These are phyloP conservation scores for Lepidium aucheri DNA, from an alignment of 345 rosid genomes.

Conservation along the genomic window DNA sequence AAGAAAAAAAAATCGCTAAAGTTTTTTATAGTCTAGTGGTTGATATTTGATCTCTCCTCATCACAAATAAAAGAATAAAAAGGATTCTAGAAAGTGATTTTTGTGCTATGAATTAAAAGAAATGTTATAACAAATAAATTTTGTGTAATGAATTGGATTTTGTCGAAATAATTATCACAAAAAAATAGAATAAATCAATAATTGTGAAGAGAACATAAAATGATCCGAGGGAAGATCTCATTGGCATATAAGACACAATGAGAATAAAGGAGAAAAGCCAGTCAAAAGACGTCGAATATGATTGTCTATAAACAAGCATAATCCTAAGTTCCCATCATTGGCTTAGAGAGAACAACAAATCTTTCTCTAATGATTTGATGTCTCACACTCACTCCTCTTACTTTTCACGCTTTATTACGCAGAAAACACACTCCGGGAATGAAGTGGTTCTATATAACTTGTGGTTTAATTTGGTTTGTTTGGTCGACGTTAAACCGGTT, in stretches of 20 bases:
- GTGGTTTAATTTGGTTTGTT: not conserved
- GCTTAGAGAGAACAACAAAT: slow-evolving; percentile 17
- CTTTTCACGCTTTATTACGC: not conserved
- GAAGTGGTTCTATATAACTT: not conserved
- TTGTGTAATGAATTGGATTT: too few species aligned
- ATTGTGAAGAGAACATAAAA: slow-evolving; percentile 2
- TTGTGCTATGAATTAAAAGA: too few species aligned
- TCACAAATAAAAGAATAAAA: too few species aligned
- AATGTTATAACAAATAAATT: too few species aligned
- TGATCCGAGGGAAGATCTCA: slow-evolving; percentile 22
- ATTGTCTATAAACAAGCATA: slow-evolving; percentile 17
- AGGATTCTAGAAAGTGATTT: too few species aligned
- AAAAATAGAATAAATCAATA: not conserved
- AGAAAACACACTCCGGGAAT: slow-evolving; percentile 8
- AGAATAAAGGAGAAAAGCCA: slow-evolving; percentile 13
- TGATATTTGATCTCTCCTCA: too few species aligned
- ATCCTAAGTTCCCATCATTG: slow-evolving; percentile 29
- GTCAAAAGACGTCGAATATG: slow-evolving; percentile 19
- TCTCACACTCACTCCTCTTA: slow-evolving; percentile 12
- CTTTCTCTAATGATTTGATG: slow-evolving; percentile 21
- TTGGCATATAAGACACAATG: slow-evolving; percentile 7
- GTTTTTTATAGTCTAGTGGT: too few species aligned
- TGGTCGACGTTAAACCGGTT: not conserved
- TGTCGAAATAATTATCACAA: not conserved
- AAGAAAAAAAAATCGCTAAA: too few species aligned